Base-by-base conservation (phyloP, 768 basidiomycete genomes). In the Candolleomyces efflorescens region DNA sequence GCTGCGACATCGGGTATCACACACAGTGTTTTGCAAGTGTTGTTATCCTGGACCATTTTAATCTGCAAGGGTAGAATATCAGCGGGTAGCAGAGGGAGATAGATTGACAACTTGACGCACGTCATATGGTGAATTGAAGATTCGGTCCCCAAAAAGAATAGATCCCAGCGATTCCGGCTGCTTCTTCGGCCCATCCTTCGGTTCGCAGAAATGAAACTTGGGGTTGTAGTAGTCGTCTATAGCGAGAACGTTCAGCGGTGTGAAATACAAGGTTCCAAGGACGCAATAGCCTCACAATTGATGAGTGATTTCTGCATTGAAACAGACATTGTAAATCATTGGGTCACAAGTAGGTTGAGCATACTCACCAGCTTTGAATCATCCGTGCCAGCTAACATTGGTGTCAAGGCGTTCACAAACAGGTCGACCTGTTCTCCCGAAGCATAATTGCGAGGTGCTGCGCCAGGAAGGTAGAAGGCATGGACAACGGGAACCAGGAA, bases 141-240 rank as follows among this genome's bases (percentile, higher is more conserved):
- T 93, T 61, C 96, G 81, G 76, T 98, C 96, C 15, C 96, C 96
- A 63, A 97, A 97, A n/a, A 98, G 75, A 64, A 98, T 94, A 17
- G 92, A 92, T 5, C 96, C 96, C 24, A 98, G 75, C 1, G 86
- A 89, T 70, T 95, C 94, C 3, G 92, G 89, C 67, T 87, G 86
- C 63, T 82, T 83, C 67, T 83, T 71, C 20, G 85, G 80, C 10
- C 92, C 94, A 18, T 75, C 87, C 43, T 79, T 73, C 23, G 96
- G 96, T 58, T 82, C 67, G 67, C 96, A 98, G 71, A 98, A 97
- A 60, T 85, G 85, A 61, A 98, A 90, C 54, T 79, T 78, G 2
- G 87, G 82, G 66, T 94, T 83, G 71, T 98, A 98, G 73, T 96
- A 98, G 70, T 98, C 96, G 70, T 96, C 92, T 91, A 59, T 59